phyloP scores from a whole-genome alignment of 768 basidiomycete species.

The Calocera viscosa region DNA sequence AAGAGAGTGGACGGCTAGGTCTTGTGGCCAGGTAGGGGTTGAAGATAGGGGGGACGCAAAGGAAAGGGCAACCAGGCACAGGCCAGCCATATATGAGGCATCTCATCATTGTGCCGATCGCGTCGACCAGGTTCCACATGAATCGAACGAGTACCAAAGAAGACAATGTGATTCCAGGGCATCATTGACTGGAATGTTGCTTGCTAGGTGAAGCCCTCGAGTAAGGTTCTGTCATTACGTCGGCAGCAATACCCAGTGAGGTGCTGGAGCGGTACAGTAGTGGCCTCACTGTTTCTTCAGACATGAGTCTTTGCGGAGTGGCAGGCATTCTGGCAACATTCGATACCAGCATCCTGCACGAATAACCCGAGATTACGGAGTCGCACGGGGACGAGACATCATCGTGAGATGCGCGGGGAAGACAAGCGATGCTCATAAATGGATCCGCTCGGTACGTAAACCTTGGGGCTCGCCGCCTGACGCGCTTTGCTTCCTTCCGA shows the following conservation, averaged over 20 bases:
- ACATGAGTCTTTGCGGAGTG: too few species aligned
- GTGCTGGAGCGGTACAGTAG: too few species aligned
- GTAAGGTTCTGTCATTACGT: not conserved
- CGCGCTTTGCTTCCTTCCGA: not conserved
- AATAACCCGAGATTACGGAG: too few species aligned
- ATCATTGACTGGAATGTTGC: not conserved
- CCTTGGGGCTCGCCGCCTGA: too few species aligned
- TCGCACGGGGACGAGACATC: not conserved
- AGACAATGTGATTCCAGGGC: not conserved
- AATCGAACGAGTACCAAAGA: not conserved
- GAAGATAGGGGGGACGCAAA: not conserved
- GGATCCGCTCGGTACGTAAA: not conserved
- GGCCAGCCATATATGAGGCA: constrained; percentile 3
- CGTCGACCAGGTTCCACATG: not conserved
- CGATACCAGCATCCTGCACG: too few species aligned
- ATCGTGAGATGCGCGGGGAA: not conserved
- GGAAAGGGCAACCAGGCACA: not conserved
- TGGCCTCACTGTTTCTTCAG: too few species aligned
- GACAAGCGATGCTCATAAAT: not conserved
- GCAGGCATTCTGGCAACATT: too few species aligned
- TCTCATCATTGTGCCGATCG: not conserved
- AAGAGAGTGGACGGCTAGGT: not conserved
- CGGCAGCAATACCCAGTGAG: not conserved
- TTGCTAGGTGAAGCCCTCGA: not conserved
- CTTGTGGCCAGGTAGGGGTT: not conserved